These are phyloP conservation scores for Fusarium irregulare DNA, from an alignment of 2,329 filamentous ascomycete genomes.

Conservation along the genomic window DNA sequence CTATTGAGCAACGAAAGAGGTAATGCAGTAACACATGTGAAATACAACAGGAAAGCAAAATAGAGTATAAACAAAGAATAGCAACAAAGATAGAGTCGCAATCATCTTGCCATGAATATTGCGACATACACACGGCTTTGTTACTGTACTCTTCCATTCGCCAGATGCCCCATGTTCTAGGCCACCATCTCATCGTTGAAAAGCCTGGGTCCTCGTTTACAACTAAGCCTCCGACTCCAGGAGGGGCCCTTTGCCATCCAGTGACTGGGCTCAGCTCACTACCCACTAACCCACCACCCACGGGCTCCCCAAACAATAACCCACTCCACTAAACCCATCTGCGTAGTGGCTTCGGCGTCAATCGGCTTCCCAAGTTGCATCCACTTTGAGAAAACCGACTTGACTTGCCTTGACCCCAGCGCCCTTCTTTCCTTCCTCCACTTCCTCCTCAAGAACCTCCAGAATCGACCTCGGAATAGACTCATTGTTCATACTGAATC, in stretches of 20 bases:
- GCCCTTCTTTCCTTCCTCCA: constrained; percentile 44
- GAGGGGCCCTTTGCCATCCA: constrained; percentile 19
- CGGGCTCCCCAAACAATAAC: constrained; percentile 7
- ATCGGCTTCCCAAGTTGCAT: constrained; percentile 44
- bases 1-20: constrained; percentile 7
- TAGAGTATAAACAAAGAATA: background rate
- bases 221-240: constrained; percentile 21
- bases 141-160: constrained; percentile 8
- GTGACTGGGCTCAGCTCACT: constrained; percentile 34
- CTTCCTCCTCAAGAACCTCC: constrained; percentile 37
- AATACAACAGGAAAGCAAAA: background rate
- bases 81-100: background rate
- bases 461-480: constrained; percentile 29
- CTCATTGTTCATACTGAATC: constrained; percentile 10
- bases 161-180: constrained; percentile 17
- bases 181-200: constrained; percentile 18
- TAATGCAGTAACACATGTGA: background rate
- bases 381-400: constrained; percentile 45
- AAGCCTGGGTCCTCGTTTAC: constrained; percentile 16
- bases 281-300: constrained; percentile 39
- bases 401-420: constrained; percentile 24
- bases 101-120: constrained; percentile 18
- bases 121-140: constrained; percentile 14
- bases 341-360: constrained; percentile 45
- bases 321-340: constrained; percentile 32